Conservation (phyloP, 805 yeast species). For the Candida odintsovae region DNA sequence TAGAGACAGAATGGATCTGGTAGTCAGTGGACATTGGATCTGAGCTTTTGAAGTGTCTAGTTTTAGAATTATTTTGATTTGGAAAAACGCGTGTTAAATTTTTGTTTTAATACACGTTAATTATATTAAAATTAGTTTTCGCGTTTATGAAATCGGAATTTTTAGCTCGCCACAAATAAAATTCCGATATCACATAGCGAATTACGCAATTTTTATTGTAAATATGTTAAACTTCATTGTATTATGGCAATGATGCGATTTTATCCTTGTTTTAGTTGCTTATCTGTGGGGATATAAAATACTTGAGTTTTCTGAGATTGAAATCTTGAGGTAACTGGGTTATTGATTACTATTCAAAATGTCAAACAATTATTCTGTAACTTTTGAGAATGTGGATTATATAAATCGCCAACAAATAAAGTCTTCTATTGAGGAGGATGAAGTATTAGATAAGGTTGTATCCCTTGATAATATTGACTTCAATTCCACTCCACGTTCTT, state of each 20-base stretch:
- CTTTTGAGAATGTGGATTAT: background rate
- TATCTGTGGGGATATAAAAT: too few species aligned
- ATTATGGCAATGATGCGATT: too few species aligned
- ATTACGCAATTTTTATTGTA: background rate
- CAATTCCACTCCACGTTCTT: background rate
- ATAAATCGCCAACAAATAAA: background rate
- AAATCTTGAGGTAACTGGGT: too few species aligned
- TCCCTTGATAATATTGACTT: background rate
- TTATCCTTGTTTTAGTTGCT: too few species aligned
- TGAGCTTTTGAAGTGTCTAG: background rate
- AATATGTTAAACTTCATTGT: too few species aligned
- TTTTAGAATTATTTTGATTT: too few species aligned
- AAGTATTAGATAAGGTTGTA: background rate
- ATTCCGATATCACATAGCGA: background rate
- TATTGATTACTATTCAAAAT: too few species aligned
- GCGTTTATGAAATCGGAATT: background rate
- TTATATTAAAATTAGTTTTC: background rate
- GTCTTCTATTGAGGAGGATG: background rate
- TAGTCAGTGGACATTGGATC: background rate
- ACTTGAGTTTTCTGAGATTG: too few species aligned
- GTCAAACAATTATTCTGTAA: background rate
- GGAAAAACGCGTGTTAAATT: background rate
- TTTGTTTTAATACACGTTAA: too few species aligned
- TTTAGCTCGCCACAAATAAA: background rate
- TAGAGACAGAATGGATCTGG: background rate